Conservation (phyloP, 441 rosid species). For the Pelargonium myrrhifolium region DNA sequence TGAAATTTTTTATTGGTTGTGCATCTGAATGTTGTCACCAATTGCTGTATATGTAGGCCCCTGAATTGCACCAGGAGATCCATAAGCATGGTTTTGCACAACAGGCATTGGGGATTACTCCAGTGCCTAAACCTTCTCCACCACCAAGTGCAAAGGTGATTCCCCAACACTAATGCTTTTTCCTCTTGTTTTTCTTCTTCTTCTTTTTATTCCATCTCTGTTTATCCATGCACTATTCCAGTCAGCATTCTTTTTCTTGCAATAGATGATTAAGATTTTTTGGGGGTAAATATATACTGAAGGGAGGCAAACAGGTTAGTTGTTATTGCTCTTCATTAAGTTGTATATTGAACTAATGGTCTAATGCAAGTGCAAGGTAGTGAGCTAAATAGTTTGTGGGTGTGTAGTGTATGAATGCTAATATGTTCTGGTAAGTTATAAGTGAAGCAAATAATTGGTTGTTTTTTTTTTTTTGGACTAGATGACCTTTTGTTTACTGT, state of each 20-base stretch:
- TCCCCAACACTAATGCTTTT: slow-evolving; percentile 3
- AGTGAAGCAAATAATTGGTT: background rate
- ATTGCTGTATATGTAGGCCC: slow-evolving; percentile 31
- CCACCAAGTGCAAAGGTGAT: slow-evolving; percentile 40
- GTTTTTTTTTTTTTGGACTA: no score
- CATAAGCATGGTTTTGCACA: slow-evolving; percentile 35
- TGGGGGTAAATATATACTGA: background rate
- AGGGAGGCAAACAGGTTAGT: background rate
- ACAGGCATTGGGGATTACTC: slow-evolving; percentile 24
- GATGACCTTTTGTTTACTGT: no score
- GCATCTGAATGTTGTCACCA: background rate
- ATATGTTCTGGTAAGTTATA: background rate
- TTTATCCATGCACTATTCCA: background rate
- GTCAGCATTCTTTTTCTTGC: no score
- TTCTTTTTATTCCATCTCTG: background rate
- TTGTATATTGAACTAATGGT: background rate
- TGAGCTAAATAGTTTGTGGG: background rate
- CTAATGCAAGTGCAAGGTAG: background rate
- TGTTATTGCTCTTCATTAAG: background rate
- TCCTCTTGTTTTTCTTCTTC: background rate
- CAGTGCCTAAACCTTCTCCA: slow-evolving; percentile 43
- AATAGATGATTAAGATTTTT: background rate
- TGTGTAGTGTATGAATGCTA: background rate
- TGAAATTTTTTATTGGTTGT: background rate
- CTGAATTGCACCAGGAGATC: slow-evolving; percentile 46